A percentile compares a stretch with the other conserved stretches of the same genome.
Conservation (phyloP, 2,329 filamentous ascomycete species). For the Escovopsis sp. region DNA sequence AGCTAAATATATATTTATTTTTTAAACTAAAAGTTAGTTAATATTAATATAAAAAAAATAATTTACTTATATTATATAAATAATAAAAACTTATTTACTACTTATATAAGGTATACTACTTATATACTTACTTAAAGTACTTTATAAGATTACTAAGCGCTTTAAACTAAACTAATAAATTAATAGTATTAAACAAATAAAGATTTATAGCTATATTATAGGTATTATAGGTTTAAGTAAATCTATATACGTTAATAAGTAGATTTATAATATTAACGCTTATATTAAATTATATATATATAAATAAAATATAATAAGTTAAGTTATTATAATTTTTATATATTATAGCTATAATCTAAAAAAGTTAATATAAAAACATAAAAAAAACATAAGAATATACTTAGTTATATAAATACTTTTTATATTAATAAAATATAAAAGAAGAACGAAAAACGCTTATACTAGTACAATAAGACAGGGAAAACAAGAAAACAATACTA, state of each 20-base stretch:
- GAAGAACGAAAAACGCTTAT: background rate
- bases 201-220: constrained; percentile 2
- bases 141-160: background rate
- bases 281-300: background rate
- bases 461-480: background rate
- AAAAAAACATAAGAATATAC: background rate
- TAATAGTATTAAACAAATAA: background rate
- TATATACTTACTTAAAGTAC: background rate
- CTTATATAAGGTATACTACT: background rate
- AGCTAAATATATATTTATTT: background rate
- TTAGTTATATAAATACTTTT: background rate
- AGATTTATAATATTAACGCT: background rate
- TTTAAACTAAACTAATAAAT: background rate
- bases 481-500: no score
- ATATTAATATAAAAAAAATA: background rate
- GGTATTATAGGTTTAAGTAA: background rate
- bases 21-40: background rate
- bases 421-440: background rate
- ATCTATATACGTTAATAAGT: background rate
- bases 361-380: background rate
- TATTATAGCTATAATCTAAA: background rate
- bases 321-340: background rate
- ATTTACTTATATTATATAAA: background rate
- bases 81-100: background rate
- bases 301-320: background rate